Evolutionary conservation across 306 rosid genomes (phyloP).

Genomic region (Echinosophora koreensis): DNA sequence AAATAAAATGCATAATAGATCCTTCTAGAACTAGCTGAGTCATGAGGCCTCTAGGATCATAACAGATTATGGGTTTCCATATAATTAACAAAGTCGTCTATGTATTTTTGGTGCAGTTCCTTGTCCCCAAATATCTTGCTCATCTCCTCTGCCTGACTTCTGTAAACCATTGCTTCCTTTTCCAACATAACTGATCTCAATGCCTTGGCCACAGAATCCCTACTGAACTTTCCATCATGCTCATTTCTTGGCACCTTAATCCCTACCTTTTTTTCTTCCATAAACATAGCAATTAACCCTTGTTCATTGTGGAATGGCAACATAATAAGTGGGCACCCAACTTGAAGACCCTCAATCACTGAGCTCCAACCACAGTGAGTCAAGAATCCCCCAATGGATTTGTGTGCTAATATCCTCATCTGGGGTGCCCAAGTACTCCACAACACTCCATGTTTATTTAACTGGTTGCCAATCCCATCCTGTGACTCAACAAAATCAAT

Average conservation of each 20-base stretch:
- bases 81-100: constrained; percentile 44
- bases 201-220: constrained; percentile 40
- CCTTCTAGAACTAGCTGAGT: no score
- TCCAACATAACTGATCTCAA: constrained; percentile 47
- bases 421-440: constrained; percentile 50
- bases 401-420: constrained; percentile 40
- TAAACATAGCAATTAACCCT: constrained; percentile 3
- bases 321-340: constrained; percentile 37
- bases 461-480: constrained; percentile 21
- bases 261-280: constrained; percentile 51
- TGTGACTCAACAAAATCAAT: background rate
- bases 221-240: constrained; percentile 44
- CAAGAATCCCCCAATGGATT: constrained; percentile 49
- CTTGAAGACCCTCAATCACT: constrained; percentile 31
- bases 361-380: constrained; percentile 55
- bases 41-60: no score
- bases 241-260: constrained; percentile 47
- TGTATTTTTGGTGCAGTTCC: constrained; percentile 32
- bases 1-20: no score
- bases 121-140: constrained; percentile 29
- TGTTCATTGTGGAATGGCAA: constrained; percentile 16
- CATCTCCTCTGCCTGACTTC: constrained; percentile 47
- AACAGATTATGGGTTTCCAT: constrained; percentile 16
- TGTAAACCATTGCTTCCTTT: constrained; percentile 50
- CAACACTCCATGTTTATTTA: constrained; percentile 26